These are phyloP conservation scores for Coemansia sp. DNA, from an alignment of 192 early-diverging fungal species.

Conservation along the genomic window DNA sequence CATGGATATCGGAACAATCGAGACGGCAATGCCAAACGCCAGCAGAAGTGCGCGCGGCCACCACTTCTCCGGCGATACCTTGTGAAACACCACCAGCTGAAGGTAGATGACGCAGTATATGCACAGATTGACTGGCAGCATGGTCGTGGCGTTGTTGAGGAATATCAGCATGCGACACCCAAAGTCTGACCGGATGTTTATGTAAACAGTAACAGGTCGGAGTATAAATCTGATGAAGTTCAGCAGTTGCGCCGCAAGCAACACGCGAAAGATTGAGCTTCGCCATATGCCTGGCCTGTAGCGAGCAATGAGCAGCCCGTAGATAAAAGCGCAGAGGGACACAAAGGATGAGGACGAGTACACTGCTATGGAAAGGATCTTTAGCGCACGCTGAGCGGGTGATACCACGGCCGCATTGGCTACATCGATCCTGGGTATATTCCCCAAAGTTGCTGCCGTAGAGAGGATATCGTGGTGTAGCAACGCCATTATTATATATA, in stretches of 20 bases:
- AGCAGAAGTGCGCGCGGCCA: conserved; percentile 31
- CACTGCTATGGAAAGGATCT: neutral
- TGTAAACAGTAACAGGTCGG: conserved; percentile 11
- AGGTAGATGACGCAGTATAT: conserved; percentile 44
- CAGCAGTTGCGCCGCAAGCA: conserved; percentile 27
- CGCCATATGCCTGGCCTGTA: conserved; percentile 17
- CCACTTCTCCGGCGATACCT: conserved; percentile 20
- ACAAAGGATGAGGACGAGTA: conserved; percentile 5
- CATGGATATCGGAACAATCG: conserved; percentile 20
- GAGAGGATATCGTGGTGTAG: neutral
- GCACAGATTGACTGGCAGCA: conserved; percentile 21
- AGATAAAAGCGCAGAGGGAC: conserved; percentile 21
- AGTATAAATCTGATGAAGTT: conserved; percentile 34
- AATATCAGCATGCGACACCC: conserved; percentile 31
- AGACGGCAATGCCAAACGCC: conserved; percentile 6
- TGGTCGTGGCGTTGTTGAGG: conserved; percentile 14
- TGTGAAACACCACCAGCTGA: conserved; percentile 46
- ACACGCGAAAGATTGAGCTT: conserved; percentile 29
- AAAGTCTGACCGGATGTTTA: conserved; percentile 4
- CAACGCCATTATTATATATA: neutral
- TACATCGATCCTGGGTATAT: neutral
- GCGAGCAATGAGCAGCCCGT: conserved; percentile 15
- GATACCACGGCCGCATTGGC: neutral
- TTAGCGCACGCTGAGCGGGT: neutral
- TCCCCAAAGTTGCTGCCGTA: neutral